Base-by-base conservation (phyloP, 768 basidiomycete species). In the Porpolomopsis calyptriformis region DNA sequence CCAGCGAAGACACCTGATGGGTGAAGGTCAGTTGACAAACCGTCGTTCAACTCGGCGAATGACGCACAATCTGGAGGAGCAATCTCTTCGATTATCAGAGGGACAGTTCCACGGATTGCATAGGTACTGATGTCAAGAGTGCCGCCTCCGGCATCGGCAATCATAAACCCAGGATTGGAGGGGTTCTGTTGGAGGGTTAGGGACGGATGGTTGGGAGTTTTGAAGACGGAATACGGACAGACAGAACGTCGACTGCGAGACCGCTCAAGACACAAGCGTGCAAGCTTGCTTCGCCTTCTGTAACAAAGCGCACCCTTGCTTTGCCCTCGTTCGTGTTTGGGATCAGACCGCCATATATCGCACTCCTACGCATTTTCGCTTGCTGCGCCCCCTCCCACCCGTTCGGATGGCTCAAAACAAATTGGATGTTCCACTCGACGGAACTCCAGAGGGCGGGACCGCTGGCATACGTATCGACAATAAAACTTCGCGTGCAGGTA, bases 91-190 rank as follows among this genome's bases (percentile, higher is more conserved):
- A 88, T 86, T 12, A 82, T 75, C 12, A 87, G 73, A 0, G 85
- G 85, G 20, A 70, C 61, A 2, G 80, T 78, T 41, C 72, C 79
- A 5, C 78, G 77, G 43, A 87, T 82, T 1, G 78, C 82, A 52
- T 88, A 88, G 4, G 85, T 79, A 51, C 82, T 84, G 53, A 88
- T 82, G 58, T 88, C 85, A 39, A 87, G 71, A 0, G 85, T 88
- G 34, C 85, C 85, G 44, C 85, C 85, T 45, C 85, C 85, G 1
- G 85, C 85, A 60, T 88, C 85, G 10, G 81, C 81, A 19, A 88
- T 80, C 19, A 87, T 66, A 63, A 87, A 87, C 3, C 85, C 85
- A 52, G 84, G 77, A 55, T 74, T 81, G 9, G 83, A 80, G 12
- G 82, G 74, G 54, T 78, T 80, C 84, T 85, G 35, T 12, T 18